Evolutionary conservation across 306 rosid genomes (phyloP), one percentile per base, ranked within the genome.

Genomic region (Cucumis cinereus): DNA sequence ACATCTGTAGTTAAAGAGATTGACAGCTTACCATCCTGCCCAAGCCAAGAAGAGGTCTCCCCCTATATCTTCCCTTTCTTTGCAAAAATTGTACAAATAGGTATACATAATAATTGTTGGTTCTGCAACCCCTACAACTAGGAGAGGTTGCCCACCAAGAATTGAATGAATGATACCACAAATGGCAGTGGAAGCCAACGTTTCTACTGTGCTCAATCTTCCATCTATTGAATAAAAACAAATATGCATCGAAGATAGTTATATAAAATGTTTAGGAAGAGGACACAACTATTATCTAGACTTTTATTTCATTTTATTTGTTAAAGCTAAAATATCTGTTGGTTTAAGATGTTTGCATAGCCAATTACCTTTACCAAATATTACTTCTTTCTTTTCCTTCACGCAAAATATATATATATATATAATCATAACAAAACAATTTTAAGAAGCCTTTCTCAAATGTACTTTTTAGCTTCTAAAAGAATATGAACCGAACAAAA

Each of bases 111-210:
- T 87, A 75, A 88, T 84, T 20, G 97, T 92, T 7, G 97, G 97
- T 67, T 92, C 96, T 66, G 97, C 97, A 52, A 92, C 90, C 63
- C 97, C 97, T 1, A 92, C 75, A 12, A 92, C 76, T 60, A 89
- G 66, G 10, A 91, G 95, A 70, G 97, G 96, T 19, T 92, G 97
- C 1, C 97, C 96, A 40, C 93, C 97, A 4, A 92, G 45, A 81
- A 92, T 81, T 24, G 97, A 86, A 83, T 92, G 97, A 81, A 92
- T 86, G 67, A 92, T 83, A 77, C 97, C 96, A 72, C 96, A 89
- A 6, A 92, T 85, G 17, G 96, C 93, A 35, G 97, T 92, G 35
- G 97, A 89, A 66, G 86, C 90, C 82, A 92, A 64, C 43, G 93
- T 88, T 79, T 92, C 95, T 9, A 89, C 96, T 2, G 95, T 78